phyloP scores from a whole-genome alignment of 2,329 filamentous ascomycete species.

The Blumeria hordei region DNA sequence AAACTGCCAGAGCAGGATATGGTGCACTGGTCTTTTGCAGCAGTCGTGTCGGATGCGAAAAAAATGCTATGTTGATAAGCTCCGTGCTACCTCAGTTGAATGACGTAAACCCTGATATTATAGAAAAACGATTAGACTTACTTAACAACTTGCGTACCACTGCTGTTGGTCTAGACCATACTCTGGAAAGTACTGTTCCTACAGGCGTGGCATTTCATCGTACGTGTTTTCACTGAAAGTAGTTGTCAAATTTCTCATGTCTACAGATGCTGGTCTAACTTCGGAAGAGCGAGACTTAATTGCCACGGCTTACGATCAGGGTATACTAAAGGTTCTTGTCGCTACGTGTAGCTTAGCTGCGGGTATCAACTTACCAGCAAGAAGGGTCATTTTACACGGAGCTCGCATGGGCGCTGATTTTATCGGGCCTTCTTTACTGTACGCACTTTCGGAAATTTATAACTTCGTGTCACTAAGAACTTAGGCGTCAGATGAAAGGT shows the following conservation, averaged over 20 bases:
- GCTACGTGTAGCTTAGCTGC: conserved; percentile 63
- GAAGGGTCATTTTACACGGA: conserved; percentile 51
- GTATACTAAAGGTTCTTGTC: conserved; percentile 43
- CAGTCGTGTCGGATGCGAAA: conserved; percentile 42
- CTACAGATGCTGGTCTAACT: conserved; percentile 36
- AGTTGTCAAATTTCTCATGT: not conserved
- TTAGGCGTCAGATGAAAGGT: conserved; percentile 50
- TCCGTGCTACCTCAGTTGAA: conserved; percentile 31
- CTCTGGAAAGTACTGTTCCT: conserved; percentile 37
- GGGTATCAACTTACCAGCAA: conserved; percentile 53
- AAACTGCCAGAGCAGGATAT: conserved; percentile 43
- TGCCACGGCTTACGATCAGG: conserved; percentile 43
- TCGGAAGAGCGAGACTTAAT: conserved; percentile 52
- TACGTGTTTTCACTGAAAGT: conserved; percentile 17
- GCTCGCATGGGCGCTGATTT: conserved; percentile 54
- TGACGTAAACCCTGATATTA: conserved; percentile 20
- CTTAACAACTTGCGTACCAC: conserved; percentile 41
- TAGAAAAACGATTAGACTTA: conserved; percentile 36
- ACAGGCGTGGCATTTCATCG: conserved; percentile 53
- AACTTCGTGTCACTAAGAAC: conserved; percentile 9
- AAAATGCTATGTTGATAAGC: conserved; percentile 42
- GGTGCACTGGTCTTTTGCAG: conserved; percentile 53
- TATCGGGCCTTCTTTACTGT: conserved; percentile 54
- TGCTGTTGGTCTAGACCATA: conserved; percentile 38
- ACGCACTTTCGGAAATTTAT: conserved; percentile 7